Percentiles rank a stretch among this genome's conserved stretches.
Conservation (phyloP, 257 asterid species). For the Plantago major region DNA sequence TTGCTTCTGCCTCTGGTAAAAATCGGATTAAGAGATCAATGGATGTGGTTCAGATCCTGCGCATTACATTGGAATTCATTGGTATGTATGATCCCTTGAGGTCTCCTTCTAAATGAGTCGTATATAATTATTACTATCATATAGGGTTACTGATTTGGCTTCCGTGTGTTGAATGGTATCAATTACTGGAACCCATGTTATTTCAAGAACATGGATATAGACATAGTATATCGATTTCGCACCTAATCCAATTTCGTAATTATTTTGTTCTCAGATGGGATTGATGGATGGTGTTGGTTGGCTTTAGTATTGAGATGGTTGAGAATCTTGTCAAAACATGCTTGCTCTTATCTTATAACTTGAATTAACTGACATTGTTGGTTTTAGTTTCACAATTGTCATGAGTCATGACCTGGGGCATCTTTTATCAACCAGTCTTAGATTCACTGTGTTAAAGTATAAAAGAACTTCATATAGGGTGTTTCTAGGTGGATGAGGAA, state of each 20-base stretch:
- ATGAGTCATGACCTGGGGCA: no score
- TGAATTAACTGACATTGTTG: no score
- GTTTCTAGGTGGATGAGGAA: no score
- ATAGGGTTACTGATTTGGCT: slow-evolving; percentile 9
- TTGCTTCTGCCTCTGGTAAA: slow-evolving; percentile 64
- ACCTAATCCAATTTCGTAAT: not conserved
- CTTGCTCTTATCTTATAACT: no score
- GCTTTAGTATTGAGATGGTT: no score
- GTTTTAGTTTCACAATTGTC: no score
- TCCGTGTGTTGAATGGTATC: slow-evolving; percentile 12
- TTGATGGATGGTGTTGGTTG: not conserved
- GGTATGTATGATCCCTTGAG: slow-evolving; percentile 42
- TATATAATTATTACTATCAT: slow-evolving; percentile 1
- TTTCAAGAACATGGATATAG: slow-evolving; percentile 11
- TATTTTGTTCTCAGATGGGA: not conserved
- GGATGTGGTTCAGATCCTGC: slow-evolving; percentile 81
- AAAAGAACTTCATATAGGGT: no score
- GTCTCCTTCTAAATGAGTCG: slow-evolving; percentile 1
- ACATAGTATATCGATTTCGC: not conserved
- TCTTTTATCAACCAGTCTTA: no score
- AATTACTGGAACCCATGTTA: slow-evolving; percentile 12
- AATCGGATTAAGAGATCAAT: slow-evolving; percentile 61
- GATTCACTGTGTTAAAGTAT: no score
- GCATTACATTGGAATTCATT: slow-evolving; percentile 74
- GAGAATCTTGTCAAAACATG: no score